Base-by-base conservation (phyloP, 805 yeast species). In the Yarrowia sp. region DNA sequence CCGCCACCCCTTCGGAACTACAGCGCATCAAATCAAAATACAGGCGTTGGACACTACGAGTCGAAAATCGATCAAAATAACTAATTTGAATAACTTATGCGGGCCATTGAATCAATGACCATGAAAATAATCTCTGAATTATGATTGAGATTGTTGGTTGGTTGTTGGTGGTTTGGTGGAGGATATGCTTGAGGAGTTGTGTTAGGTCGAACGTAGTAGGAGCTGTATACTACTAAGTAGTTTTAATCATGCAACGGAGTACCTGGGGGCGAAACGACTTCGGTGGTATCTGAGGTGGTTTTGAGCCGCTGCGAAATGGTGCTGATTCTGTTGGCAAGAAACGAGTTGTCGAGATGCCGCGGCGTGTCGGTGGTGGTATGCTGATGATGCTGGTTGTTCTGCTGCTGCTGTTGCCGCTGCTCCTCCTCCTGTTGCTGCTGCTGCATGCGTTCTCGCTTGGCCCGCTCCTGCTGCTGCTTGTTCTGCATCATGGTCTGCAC, bases 381-480 rank as follows among this genome's bases (percentile, higher is more conserved):
- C 28, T 22, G 28, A 22, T 5, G 28, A 5, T n/a, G 8, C 38
- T 17, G 11, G 33, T 9, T 8, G 33, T 28, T 31, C n/a, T 32
- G 53, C 39, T 31, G 33, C n/a, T 11, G 22, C n/a, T 0, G 18
- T 10, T 42, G 31, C 31, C 15, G 45, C 32, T 15, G 31, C 50
- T 28, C 39, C 17, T 18, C 41, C 11, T 33, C 31, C 17, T 48
- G 42, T 8, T 36, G 57, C 57, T 50, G 43, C 35, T 36, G 42
- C 8, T 36, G 17, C 58, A 36, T 22, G 2, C 58, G 58, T 8
- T 51, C 58, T 0, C 35, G 58, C 13, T 22, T 18, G 10, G 32
- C 43, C 28, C 58, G 58, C 15, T 51, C 43, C 58, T 51, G 33
- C 33, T 38, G 58, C 43, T 36, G 58, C 13, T 22, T 38, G 60